These are phyloP conservation scores for Yarrowia osloensis DNA, from an alignment of 805 yeast species.

Conservation along the genomic window DNA sequence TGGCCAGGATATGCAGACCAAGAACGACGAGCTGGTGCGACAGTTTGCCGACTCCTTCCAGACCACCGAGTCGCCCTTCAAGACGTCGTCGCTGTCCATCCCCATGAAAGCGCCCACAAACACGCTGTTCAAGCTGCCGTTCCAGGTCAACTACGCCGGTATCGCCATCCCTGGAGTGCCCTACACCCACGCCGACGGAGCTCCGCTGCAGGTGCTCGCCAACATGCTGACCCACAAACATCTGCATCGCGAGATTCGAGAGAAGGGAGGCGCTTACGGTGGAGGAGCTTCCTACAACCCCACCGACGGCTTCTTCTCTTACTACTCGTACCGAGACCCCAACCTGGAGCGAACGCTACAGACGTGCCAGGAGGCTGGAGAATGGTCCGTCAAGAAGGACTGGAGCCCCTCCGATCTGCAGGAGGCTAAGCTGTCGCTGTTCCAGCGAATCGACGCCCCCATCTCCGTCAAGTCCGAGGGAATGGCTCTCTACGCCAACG, in stretches of 20 bases:
- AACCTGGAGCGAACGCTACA: constrained; percentile 69
- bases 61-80: constrained; percentile 27
- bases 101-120: constrained; percentile 36
- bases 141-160: constrained; percentile 85
- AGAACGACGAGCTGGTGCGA: constrained; percentile 40
- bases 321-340: constrained; percentile 93
- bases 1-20: constrained; percentile 59
- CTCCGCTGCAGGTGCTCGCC: constrained; percentile 78
- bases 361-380: constrained; percentile 57
- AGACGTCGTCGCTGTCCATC: constrained; percentile 11
- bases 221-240: constrained; percentile 79
- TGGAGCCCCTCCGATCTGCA: constrained; percentile 71
- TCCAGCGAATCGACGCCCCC: constrained; percentile 92
- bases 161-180: constrained; percentile 65
- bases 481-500: constrained; percentile 60
- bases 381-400: constrained; percentile 49
- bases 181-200: constrained; percentile 73
- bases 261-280: constrained; percentile 97
- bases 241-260: constrained; percentile 86
- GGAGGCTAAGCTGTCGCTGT: constrained; percentile 86
- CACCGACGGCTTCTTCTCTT: constrained; percentile 74
- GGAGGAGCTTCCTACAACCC: constrained; percentile 89
- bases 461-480: constrained; percentile 80
- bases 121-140: constrained; percentile 70
- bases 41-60: constrained; percentile 39